phyloP scores from a whole-genome alignment of 1,139 yeast species.

The Taiozyma sp. region DNA sequence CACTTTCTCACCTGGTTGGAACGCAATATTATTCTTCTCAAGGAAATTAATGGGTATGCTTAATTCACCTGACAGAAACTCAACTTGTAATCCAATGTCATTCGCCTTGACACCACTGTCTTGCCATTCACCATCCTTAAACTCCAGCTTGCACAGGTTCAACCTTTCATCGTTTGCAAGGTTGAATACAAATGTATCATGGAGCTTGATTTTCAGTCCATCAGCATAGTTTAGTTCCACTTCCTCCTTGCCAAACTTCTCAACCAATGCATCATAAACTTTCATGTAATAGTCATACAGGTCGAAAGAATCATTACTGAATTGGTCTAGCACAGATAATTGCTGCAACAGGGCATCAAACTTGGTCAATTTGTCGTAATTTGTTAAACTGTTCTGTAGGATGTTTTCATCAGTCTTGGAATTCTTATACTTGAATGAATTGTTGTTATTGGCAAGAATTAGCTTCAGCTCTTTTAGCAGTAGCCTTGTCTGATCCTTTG shows the following conservation, averaged over 20 bases:
- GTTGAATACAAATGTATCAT: slow-evolving; percentile 7
- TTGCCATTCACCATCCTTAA: background rate
- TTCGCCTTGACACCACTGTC: slow-evolving; percentile 1
- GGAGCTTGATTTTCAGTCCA: slow-evolving; percentile 12
- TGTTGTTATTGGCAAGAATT: slow-evolving; percentile 22
- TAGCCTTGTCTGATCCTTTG: slow-evolving; percentile 14
- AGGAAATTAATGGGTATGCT: slow-evolving; percentile 3
- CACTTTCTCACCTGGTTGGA: slow-evolving; percentile 1
- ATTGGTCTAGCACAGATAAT: slow-evolving; percentile 19
- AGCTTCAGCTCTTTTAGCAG: slow-evolving; percentile 9
- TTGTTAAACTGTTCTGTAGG: slow-evolving; percentile 10
- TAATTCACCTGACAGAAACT: background rate
- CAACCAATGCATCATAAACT: slow-evolving; percentile 4
- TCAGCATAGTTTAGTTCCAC: slow-evolving; percentile 15
- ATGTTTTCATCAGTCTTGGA: slow-evolving; percentile 10
- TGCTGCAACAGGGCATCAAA: slow-evolving; percentile 17
- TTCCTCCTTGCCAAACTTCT: slow-evolving; percentile 1
- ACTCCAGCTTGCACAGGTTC: background rate
- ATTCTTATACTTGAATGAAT: slow-evolving; percentile 14
- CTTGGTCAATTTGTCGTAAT: slow-evolving; percentile 11
- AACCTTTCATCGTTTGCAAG: slow-evolving; percentile 16
- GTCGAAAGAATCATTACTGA: slow-evolving; percentile 16
- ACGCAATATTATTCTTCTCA: background rate
- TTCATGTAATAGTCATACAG: slow-evolving; percentile 16
- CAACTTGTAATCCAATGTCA: slow-evolving; percentile 10